Evolutionary conservation across 176 grass and related monocot species (phyloP).

Genomic region (Zoysia japonica): DNA sequence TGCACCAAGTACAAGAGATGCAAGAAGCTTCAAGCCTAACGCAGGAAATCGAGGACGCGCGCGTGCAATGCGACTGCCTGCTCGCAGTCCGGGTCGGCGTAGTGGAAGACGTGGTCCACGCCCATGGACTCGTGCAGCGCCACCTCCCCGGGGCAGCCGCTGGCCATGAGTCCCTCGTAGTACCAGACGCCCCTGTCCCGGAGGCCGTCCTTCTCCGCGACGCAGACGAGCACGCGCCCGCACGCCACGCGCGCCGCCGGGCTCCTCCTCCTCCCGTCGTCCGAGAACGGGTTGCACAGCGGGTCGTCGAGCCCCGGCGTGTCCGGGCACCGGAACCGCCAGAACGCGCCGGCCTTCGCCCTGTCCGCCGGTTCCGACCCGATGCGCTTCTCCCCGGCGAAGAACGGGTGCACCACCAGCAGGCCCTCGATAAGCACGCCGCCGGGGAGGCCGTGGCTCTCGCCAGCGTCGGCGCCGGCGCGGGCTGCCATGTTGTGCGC

Average conservation of each 20-base stretch:
- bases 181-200: slow-evolving; percentile 64
- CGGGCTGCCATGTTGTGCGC: slow-evolving; percentile 50
- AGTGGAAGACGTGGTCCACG: slow-evolving; percentile 57
- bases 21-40: too few species aligned
- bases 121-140: slow-evolving; percentile 58
- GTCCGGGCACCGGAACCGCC: slow-evolving; percentile 54
- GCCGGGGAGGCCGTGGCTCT: not conserved
- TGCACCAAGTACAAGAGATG: too few species aligned
- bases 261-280: slow-evolving; percentile 31
- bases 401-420: slow-evolving; percentile 61
- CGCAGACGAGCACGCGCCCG: slow-evolving; percentile 51
- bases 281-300: slow-evolving; percentile 61
- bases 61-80: slow-evolving; percentile 41
- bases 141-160: slow-evolving; percentile 52
- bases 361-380: slow-evolving; percentile 10
- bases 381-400: slow-evolving; percentile 32
- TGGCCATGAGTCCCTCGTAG: slow-evolving; percentile 53
- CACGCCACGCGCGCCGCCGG: slow-evolving; percentile 41
- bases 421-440: slow-evolving; percentile 40
- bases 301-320: slow-evolving; percentile 67
- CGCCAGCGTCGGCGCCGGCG: slow-evolving; percentile 20
- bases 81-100: slow-evolving; percentile 26
- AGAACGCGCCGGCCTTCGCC: slow-evolving; percentile 39
- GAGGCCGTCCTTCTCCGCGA: slow-evolving; percentile 64
- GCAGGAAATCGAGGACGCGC: not conserved